Evolutionary conservation across 495 filamentous ascomycete species (phyloP).

Genomic region (Hypoxylon intermedium): DNA sequence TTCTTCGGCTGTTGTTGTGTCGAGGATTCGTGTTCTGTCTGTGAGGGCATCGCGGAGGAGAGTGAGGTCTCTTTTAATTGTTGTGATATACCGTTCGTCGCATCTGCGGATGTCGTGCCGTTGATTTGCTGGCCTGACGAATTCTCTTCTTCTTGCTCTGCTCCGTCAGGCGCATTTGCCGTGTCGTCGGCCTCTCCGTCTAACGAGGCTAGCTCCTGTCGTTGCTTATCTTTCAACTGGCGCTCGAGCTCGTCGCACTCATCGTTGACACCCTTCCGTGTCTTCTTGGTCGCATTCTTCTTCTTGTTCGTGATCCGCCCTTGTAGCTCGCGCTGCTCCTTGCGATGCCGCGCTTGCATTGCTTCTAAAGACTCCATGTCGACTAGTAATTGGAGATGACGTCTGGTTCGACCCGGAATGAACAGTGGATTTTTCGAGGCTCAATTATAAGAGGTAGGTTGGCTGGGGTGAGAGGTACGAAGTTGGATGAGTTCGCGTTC

Average conservation of each 20-base stretch:
- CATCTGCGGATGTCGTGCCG: slow-evolving; percentile 14
- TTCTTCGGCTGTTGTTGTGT: slow-evolving; percentile 62
- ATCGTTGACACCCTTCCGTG: slow-evolving; percentile 83
- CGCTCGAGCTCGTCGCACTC: slow-evolving; percentile 79
- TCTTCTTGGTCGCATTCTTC: slow-evolving; percentile 95
- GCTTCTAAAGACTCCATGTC: slow-evolving; percentile 68
- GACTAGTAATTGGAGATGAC: background rate
- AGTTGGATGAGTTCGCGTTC: too few species aligned
- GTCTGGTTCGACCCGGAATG: background rate
- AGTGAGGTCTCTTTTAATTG: slow-evolving; percentile 29
- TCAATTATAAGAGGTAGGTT: background rate
- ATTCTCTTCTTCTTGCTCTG: slow-evolving; percentile 24
- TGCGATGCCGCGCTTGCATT: slow-evolving; percentile 79
- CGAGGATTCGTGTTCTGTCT: slow-evolving; percentile 16
- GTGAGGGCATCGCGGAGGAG: slow-evolving; percentile 10
- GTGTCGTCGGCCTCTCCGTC: slow-evolving; percentile 46
- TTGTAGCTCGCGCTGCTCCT: slow-evolving; percentile 87
- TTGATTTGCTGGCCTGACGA: slow-evolving; percentile 14
- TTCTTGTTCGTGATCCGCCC: slow-evolving; percentile 89
- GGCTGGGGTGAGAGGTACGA: too few species aligned
- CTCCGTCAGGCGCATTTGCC: slow-evolving; percentile 25
- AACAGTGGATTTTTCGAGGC: background rate
- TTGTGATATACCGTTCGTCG: slow-evolving; percentile 21
- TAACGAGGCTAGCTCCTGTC: slow-evolving; percentile 67
- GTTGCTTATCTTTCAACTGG: slow-evolving; percentile 71